A percentile compares a stretch with the other conserved stretches of the same genome.
Evolutionary conservation across 2,329 filamentous ascomycete species (phyloP).

Genomic region (Hypocrella siamensis): DNA sequence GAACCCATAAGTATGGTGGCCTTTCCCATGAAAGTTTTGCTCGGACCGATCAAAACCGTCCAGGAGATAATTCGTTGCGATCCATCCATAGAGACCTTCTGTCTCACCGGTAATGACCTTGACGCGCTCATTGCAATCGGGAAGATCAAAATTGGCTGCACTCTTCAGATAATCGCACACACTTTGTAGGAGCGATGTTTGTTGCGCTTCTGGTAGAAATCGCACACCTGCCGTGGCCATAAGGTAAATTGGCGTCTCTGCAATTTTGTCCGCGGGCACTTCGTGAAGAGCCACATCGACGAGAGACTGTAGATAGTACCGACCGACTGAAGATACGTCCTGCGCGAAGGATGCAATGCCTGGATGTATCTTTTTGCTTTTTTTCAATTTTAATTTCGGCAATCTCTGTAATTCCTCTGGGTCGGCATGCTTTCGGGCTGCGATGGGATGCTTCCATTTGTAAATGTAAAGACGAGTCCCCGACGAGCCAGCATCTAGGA

Average conservation of each 20-base stretch:
- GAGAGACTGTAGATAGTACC: constrained; percentile 64
- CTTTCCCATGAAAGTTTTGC: constrained; percentile 65
- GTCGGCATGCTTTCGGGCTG: constrained; percentile 38
- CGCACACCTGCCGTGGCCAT: constrained; percentile 95
- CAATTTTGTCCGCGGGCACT: constrained; percentile 60
- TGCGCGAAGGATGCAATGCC: constrained; percentile 84
- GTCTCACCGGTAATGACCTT: constrained; percentile 94
- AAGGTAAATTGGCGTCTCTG: constrained; percentile 81
- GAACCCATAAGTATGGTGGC: constrained; percentile 91
- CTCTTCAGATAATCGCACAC: constrained; percentile 71
- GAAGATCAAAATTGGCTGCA: constrained; percentile 67
- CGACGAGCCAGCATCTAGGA: constrained; percentile 94
- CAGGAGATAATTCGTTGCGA: constrained; percentile 88
- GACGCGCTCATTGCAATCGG: constrained; percentile 80
- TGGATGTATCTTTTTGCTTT: constrained; percentile 86
- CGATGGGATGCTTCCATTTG: constrained; percentile 68
- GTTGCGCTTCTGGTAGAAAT: constrained; percentile 59
- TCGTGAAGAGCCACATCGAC: constrained; percentile 68
- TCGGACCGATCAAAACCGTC: constrained; percentile 73
- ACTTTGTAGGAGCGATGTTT: constrained; percentile 54
- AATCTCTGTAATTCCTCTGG: constrained; percentile 39
- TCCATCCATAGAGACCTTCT: constrained; percentile 92
- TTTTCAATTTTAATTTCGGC: constrained; percentile 69
- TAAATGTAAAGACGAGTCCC: constrained; percentile 92
- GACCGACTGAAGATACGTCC: constrained; percentile 59